Evolutionary conservation across 1,284 basidiomycete species (phyloP), one percentile per base, ranked within the genome.

Genomic region (Malassezia caprae): DNA sequence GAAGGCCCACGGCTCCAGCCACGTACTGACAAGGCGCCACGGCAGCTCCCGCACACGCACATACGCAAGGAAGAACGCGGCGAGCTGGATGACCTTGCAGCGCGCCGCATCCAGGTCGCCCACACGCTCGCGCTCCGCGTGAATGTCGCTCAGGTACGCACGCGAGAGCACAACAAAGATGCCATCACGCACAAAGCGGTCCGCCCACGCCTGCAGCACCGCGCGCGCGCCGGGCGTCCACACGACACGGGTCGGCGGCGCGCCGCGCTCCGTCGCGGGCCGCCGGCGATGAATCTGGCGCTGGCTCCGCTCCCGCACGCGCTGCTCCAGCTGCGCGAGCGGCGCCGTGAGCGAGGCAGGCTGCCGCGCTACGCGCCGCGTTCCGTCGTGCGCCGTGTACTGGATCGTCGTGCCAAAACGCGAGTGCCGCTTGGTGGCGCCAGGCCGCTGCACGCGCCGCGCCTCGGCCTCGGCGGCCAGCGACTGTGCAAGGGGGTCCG

Each of bases 1-100:
- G 54, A 73, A 67, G 2, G 69, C 62, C 71, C 71, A 73, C 6
- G 64, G 66, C 48, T 73, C 65, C 30, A 69, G 59, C 69, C 69
- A 72, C 10, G 62, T 51, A 23, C 53, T 56, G 26, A 73, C 61
- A 8, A 68, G 56, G 28, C 56, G 48, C 32, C 71, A 68, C 0
- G 63, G 62, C 64, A 64, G 71, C 3, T 57, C 42, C 12, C 67
- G 68, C 24, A 61, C 44, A 10, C 68, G 56, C 48, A 72, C 73
- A 48, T 71, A 75, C 23, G 70, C 71, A 21, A 75, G 58, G 58
- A 73, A 75, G 51, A 67, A 75, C 15, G 59, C 50, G 15, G 60
- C 64, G 10, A 72, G 50, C 42, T 67, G 63, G 67, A 75, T 67
- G 35, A 67, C 59, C 11, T 64, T 62, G 44, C 72, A 55, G 8